Evolutionary conservation across 352 stramenopile species (phyloP), one percentile per base, ranked within the genome.

Genomic region (Peronospora belbahrii): DNA sequence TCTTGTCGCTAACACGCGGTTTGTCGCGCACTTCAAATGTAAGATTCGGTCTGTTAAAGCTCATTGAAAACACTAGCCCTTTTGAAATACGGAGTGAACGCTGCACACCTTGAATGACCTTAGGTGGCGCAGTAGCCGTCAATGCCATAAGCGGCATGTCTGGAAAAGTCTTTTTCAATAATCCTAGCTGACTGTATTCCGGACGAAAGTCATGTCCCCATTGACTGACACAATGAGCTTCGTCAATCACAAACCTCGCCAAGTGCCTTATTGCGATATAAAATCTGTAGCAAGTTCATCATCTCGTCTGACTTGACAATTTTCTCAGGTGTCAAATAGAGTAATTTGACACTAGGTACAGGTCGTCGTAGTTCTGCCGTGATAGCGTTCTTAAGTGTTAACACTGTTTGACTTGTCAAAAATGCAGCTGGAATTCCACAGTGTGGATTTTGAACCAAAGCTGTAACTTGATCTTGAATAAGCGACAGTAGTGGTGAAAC

Each of bases 301-400:
- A 89, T 86, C 45, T 89, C 73, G 3, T 40, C 48, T 13, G 73
- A 87, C 52, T 83, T 86, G 34, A 64, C 59, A 18, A 98, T 76
- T 68, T 97, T 97, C 65, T 98, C 95, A 0, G 95, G 93, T n/a
- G 95, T 98, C 6, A 97, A 77, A 60, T 97, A 96, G 14, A 97
- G 74, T 52, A 98, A 62, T 32, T 89, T 90, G 19, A 97, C 39
- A 31, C 67, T 83, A 13, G 75, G 70, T 13, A 47, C 36, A 4
- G 55, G 46, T 47, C 95, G 83, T 41, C 78, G 80, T 42, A 97
- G 81, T 43, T 97, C 85, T 18, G 83, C 59, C 3, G 56, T 70
- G 42, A 94, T 88, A 2, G 67, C 68, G 6, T 72, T 70, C 15
- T 81, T 80, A 13, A 85, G 52, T 3, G 65, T 83, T 24, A 85